Evolutionary conservation across 345 rosid species (phyloP), one percentile per base, ranked within the genome.

Genomic region (Sisymbrium irio): DNA sequence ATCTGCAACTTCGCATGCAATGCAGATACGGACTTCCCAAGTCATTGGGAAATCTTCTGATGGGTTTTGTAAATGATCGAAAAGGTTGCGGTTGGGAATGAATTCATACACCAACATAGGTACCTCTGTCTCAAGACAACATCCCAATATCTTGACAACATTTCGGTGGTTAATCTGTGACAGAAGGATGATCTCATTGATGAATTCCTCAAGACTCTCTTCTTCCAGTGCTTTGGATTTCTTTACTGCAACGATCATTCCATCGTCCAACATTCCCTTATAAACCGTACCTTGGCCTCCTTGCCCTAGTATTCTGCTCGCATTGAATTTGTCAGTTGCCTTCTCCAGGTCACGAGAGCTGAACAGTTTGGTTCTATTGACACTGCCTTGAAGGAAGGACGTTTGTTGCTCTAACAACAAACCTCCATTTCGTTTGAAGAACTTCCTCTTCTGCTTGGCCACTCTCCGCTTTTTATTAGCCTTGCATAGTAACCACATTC

Each of bases 61-160:
- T 8, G 53, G 47, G 15, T 44, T 40, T 15, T 85, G 85, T 8
- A 85, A 65, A 72, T 85, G 85, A 12, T 79, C 83, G 32, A 66
- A 74, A 15, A 83, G 80, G 44, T 69, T 83, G 0, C 83, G 58
- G 47, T 85, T 83, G 1, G 80, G 57, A 10, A 85, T 53, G 61
- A 77, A 83, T 36, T 83, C 86, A 30, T 79, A 83, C 36, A 82
- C 86, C 22, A 86, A 19, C 7, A 84, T 2, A 15, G 85, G 90
- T 3, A 83, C 87, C 30, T 59, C 67, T 0, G 82, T 85, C 76
- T 85, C 89, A 13, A 83, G 74, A 69, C 87, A 83, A 30, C 85
- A 83, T n/a, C 87, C 85, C 3, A 85, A 25, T 18, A 81, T 74
- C 55, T 44, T 81, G 25, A 82, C 86, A 37, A 81, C 83, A 5